A percentile compares a stretch with the other conserved stretches of the same genome.
Evolutionary conservation across 2,329 filamentous ascomycete species (phyloP).

Genomic region (Bimuria novae-zelandiae): DNA sequence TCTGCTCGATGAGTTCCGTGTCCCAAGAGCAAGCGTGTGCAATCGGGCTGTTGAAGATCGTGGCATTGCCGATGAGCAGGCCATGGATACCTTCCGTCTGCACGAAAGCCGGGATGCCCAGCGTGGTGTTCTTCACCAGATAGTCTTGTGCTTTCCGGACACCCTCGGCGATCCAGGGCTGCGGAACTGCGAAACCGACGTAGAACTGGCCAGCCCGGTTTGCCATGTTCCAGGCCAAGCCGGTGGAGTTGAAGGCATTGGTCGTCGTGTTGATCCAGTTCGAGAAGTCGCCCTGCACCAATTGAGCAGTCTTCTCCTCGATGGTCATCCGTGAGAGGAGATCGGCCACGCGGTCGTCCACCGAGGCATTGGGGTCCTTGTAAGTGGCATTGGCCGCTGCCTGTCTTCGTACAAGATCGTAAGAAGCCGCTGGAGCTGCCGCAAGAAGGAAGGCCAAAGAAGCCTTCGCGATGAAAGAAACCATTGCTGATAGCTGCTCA

Average conservation of each 20-base stretch:
- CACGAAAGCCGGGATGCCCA: constrained; percentile 72
- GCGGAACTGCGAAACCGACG: constrained; percentile 69
- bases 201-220: constrained; percentile 72
- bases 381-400: constrained; percentile 51
- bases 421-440: constrained; percentile 12
- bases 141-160: constrained; percentile 72
- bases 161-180: constrained; percentile 65
- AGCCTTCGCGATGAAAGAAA: constrained; percentile 2
- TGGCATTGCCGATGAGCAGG: constrained; percentile 72
- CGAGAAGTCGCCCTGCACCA: constrained; percentile 66
- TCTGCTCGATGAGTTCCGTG: constrained; percentile 65
- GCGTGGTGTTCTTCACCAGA: constrained; percentile 65
- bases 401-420: constrained; percentile 33
- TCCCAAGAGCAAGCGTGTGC: constrained; percentile 74
- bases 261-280: constrained; percentile 75
- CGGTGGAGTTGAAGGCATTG: constrained; percentile 69
- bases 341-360: constrained; percentile 69
- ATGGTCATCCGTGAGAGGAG: constrained; percentile 74
- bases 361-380: constrained; percentile 65
- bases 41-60: constrained; percentile 80
- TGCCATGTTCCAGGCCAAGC: constrained; percentile 68
- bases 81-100: constrained; percentile 78
- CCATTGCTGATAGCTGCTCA: constrained; percentile 6
- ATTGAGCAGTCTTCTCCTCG: constrained; percentile 72
- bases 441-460: constrained; percentile 6